Evolutionary conservation across 2,329 filamentous ascomycete genomes (phyloP), one percentile per base, ranked within the genome.

Genomic region (Cladorrhinum sp.): DNA sequence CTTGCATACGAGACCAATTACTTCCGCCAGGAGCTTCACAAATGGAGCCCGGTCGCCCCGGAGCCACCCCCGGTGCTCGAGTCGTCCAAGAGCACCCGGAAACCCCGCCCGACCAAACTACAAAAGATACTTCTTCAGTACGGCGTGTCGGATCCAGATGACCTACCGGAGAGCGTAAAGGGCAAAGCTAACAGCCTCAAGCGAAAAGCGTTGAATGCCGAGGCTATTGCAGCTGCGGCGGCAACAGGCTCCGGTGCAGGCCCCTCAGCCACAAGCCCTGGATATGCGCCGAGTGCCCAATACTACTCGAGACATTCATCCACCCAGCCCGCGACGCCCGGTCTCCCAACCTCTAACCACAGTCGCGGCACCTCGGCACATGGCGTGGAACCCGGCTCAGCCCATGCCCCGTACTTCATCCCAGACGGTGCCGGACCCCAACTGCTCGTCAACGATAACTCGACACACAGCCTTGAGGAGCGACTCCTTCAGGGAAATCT

Each of bases 1-100:
- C 81, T 99, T 2, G 85, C 93, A 0, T 89, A 88, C 60, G 95
- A 99, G 77, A 97, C 94, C n/a, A 99, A 99, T 72, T 96, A 96
- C 74, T 94, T 99, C 78, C 88, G 94, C 23, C 92, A 96, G 72
- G 92, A 97, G 72, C 81, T 99, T 60, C 95, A 99, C 76, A 96
- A 92, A 72, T 96, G 91, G 90, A 92, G 89, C 42, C 93, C 93
- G 2, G 91, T 98, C 24, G 93, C 95, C 1, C 90, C 92, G 0
- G 84, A 91, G 14, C 81, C 95, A 12, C 95, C 95, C 2, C 93
- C 93, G 21, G 87, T 96, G 39, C 82, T 96, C 9, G 90, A 96
- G 63, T 85, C 89, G 16, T 98, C 94, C 0, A 84, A 93, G 64
- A 97, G 93, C 55, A 99, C 95, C 3, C 86, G 95, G 61, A 99